Evolutionary conservation across 495 filamentous ascomycete species (phyloP).

Genomic region (Emericellopsis terricola): DNA sequence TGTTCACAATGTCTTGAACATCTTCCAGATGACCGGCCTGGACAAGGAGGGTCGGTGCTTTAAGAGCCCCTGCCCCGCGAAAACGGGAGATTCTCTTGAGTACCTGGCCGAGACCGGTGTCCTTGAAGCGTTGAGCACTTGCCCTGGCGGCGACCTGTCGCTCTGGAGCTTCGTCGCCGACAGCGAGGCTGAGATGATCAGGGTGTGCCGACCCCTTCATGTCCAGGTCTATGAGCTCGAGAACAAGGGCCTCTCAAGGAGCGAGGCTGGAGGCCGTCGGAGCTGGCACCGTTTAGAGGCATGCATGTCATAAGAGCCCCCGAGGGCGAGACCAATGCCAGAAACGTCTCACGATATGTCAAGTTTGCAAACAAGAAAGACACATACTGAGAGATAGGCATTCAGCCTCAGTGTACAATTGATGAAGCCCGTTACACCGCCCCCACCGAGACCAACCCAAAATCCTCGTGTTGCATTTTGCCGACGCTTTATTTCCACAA

Average conservation of each 20-base stretch:
- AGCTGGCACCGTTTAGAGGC: conserved; percentile 40
- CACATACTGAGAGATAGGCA: no score
- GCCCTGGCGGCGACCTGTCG: conserved; percentile 47
- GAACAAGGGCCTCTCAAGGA: conserved; percentile 28
- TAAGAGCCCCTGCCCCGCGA: conserved; percentile 55
- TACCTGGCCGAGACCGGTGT: conserved; percentile 64
- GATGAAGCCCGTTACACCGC: no score
- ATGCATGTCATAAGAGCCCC: conserved; percentile 39
- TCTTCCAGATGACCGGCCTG: conserved; percentile 66
- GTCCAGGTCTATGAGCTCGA: conserved; percentile 49
- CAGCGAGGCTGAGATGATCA: conserved; percentile 44
- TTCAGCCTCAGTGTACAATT: no score
- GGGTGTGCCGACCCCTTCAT: conserved; percentile 52
- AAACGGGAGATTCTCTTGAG: conserved; percentile 47
- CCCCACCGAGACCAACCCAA: no score
- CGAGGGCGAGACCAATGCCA: not conserved
- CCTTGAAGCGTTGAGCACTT: conserved; percentile 50
- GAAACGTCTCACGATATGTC: no score
- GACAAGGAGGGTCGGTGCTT: conserved; percentile 57
- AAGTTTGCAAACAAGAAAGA: no score
- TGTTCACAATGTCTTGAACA: conserved; percentile 66
- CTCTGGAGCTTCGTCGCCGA: conserved; percentile 59
- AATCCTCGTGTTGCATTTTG: no score
- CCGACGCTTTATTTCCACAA: conserved; percentile 60
- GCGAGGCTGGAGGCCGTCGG: conserved; percentile 40